phyloP scores from a whole-genome alignment of 176 grass and related monocot genomes.

The Hsuehochloa calcarea region DNA sequence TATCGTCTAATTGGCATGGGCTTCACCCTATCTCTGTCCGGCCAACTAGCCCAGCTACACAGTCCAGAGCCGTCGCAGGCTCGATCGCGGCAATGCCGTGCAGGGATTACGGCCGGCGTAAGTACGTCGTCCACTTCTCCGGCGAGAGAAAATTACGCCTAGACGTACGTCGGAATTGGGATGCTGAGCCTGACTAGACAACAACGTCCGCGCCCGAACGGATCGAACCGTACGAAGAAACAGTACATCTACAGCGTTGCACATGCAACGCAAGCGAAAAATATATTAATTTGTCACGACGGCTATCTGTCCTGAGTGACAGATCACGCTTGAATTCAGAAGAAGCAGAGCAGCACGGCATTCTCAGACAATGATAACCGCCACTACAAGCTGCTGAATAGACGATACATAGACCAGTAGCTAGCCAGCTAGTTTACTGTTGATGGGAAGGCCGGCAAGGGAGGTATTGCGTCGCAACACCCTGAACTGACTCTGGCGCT shows the following conservation, averaged over 20 bases:
- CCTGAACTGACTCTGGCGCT: not conserved
- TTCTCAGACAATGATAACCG: not conserved
- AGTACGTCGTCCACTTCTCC: no score
- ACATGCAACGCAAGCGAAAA: no score
- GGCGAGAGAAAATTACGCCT: no score
- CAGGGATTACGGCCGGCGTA: no score
- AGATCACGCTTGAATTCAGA: not conserved
- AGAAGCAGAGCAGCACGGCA: not conserved
- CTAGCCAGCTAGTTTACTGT: not conserved
- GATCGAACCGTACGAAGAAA: not conserved
- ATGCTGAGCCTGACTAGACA: no score
- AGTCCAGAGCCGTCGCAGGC: no score
- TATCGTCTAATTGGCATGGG: no score
- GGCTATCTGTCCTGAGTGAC: not conserved
- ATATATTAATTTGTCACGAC: not conserved
- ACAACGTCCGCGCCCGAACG: no score
- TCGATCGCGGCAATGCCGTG: no score
- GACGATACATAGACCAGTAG: not conserved
- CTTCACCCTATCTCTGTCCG: no score
- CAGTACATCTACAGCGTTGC: not conserved
- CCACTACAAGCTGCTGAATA: not conserved
- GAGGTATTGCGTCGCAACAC: not conserved
- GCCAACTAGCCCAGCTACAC: not conserved
- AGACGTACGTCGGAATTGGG: no score
- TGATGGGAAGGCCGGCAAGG: not conserved